phyloP scores from a whole-genome alignment of 1,284 basidiomycete species.

The Ceratobasidium sp. region DNA sequence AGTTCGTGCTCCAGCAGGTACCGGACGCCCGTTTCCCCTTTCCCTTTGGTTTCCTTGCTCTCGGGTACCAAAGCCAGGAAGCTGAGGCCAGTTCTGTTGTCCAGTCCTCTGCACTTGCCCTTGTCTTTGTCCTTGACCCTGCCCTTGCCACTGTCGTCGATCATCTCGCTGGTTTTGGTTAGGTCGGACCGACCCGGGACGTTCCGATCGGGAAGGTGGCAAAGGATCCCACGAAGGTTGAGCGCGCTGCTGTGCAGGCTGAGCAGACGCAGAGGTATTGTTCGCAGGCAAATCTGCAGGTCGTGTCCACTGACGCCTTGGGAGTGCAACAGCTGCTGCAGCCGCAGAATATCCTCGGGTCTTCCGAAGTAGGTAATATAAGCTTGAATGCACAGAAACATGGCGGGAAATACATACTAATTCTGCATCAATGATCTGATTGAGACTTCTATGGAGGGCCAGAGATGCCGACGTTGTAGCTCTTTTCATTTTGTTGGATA shows the following conservation, averaged over 20 bases:
- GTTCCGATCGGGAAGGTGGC: background rate
- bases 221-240: conserved; percentile 10
- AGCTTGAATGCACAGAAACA: background rate
- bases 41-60: background rate
- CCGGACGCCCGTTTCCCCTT: too few relatives aligned
- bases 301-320: conserved; percentile 20
- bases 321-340: conserved; percentile 11
- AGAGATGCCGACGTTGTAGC: background rate
- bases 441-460: conserved; percentile 7
- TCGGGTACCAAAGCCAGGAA: conserved; percentile 6
- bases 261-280: background rate
- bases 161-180: too few relatives aligned
- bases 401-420: background rate
- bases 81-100: conserved; percentile 16
- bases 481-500: conserved; percentile 29
- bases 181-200: too few relatives aligned
- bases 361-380: conserved; percentile 13
- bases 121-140: background rate
- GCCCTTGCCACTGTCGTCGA: background rate
- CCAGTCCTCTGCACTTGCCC: background rate
- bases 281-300: conserved; percentile 1
- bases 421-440: background rate
- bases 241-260: background rate
- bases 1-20: background rate
- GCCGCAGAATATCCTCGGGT: conserved; percentile 28